Evolutionary conservation across 1,139 yeast genomes (phyloP).

Genomic region (Yamadazyma friedrichii): DNA sequence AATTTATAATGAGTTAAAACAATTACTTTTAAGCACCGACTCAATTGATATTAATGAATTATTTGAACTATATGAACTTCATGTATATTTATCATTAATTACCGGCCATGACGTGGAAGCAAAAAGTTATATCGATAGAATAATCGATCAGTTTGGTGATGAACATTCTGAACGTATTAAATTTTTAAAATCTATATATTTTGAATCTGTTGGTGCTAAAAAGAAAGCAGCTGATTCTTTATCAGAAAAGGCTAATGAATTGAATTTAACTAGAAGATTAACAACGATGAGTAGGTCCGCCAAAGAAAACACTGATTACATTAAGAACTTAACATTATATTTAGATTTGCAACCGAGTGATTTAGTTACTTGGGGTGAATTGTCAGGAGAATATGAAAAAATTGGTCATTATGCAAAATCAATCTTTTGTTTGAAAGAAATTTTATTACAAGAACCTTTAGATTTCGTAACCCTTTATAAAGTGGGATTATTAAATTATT

Average conservation of each 20-base stretch:
- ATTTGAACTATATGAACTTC: conserved; percentile 64
- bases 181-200: conserved; percentile 54
- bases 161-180: conserved; percentile 51
- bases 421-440: conserved; percentile 65
- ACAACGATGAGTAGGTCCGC: conserved; percentile 26
- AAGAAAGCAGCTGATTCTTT: conserved; percentile 36
- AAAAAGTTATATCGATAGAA: conserved; percentile 56
- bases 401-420: conserved; percentile 70
- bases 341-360: conserved; percentile 68
- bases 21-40: conserved; percentile 26
- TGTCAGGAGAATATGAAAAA: conserved; percentile 58
- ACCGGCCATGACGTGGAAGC: conserved; percentile 74
- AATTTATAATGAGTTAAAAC: conserved; percentile 31
- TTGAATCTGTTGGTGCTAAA: conserved; percentile 52
- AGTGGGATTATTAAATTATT: conserved; percentile 43
- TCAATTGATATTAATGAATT: conserved; percentile 47
- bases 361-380: conserved; percentile 72
- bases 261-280: conserved; percentile 32
- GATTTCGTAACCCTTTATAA: conserved; percentile 72
- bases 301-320: conserved; percentile 29
- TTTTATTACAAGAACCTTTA: conserved; percentile 62
- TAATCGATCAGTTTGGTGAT: conserved; percentile 61
- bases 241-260: conserved; percentile 36
- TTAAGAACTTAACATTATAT: conserved; percentile 47
- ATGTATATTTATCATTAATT: conserved; percentile 64